Conservation (phyloP, 1,284 basidiomycete species). For the Lentinula novae-zelandiae region DNA sequence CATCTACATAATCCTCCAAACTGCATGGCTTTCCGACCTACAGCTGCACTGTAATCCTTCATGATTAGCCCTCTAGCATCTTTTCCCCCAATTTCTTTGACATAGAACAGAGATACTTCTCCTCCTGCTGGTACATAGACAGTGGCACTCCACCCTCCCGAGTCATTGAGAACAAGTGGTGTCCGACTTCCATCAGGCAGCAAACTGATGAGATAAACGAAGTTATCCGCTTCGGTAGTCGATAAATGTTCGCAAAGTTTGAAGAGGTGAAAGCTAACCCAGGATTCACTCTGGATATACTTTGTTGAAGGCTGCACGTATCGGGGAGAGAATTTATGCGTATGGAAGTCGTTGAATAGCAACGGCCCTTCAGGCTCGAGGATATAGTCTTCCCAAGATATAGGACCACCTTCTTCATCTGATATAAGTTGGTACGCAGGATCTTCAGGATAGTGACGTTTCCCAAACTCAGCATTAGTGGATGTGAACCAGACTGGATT, state of each 20-base stretch:
- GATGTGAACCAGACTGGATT: slow-evolving; percentile 38
- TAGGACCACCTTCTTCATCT: slow-evolving; percentile 33
- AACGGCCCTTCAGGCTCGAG: slow-evolving; percentile 31
- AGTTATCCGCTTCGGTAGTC: slow-evolving; percentile 35
- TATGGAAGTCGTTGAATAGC: slow-evolving; percentile 32
- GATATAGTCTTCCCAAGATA: slow-evolving; percentile 42
- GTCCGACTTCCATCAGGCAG: slow-evolving; percentile 28
- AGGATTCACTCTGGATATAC: slow-evolving; percentile 29
- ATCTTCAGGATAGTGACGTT: slow-evolving; percentile 39
- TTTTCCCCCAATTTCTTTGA: slow-evolving; percentile 28
- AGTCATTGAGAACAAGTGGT: slow-evolving; percentile 29
- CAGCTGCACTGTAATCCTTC: slow-evolving; percentile 25
- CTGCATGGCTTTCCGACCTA: slow-evolving; percentile 34
- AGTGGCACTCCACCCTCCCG: slow-evolving; percentile 36
- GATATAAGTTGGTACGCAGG: slow-evolving; percentile 35
- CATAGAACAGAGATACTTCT: slow-evolving; percentile 32
- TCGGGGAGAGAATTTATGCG: slow-evolving; percentile 30
- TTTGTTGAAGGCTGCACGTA: slow-evolving; percentile 31
- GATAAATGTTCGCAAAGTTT: slow-evolving; percentile 45
- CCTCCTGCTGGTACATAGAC: slow-evolving; percentile 30
- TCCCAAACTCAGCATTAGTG: slow-evolving; percentile 35
- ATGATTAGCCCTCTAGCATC: slow-evolving; percentile 36
- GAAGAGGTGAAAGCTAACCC: slow-evolving; percentile 32
- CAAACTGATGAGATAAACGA: slow-evolving; percentile 32
- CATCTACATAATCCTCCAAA: slow-evolving; percentile 36